Conservation (phyloP, 2,329 filamentous ascomycete species). For the Meredithiella fracta region DNA sequence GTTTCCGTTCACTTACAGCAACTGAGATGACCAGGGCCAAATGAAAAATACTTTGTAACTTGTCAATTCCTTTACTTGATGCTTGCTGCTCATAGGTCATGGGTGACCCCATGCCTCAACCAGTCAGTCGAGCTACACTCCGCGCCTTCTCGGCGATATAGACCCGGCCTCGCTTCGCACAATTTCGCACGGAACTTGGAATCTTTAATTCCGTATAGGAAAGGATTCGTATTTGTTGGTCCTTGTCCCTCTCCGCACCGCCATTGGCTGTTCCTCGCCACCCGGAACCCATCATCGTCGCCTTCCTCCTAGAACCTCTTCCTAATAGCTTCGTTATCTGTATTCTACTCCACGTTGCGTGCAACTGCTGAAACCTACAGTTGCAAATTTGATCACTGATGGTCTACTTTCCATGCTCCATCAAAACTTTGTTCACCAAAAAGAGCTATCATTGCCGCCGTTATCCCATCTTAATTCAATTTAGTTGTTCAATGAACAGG, state of each 20-base stretch:
- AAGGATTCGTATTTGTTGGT: background rate
- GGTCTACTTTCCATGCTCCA: background rate
- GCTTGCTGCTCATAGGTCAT: no score
- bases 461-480: background rate
- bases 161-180: slow-evolving; percentile 2
- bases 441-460: background rate
- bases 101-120: background rate
- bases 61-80: background rate
- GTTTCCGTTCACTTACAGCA: background rate
- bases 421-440: background rate
- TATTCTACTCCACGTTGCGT: background rate
- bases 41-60: background rate
- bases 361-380: background rate
- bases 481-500: background rate
- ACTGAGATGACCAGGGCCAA: background rate
- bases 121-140: background rate
- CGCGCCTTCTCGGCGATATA: background rate
- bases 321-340: background rate
- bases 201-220: background rate
- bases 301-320: background rate
- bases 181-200: slow-evolving; percentile 3
- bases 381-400: background rate
- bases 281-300: background rate
- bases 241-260: background rate
- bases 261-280: background rate